Percentiles rank a stretch among this genome's conserved stretches.
These are phyloP conservation scores for Diplodia mutila DNA, from an alignment of 2,329 filamentous ascomycete species.

Conservation along the genomic window DNA sequence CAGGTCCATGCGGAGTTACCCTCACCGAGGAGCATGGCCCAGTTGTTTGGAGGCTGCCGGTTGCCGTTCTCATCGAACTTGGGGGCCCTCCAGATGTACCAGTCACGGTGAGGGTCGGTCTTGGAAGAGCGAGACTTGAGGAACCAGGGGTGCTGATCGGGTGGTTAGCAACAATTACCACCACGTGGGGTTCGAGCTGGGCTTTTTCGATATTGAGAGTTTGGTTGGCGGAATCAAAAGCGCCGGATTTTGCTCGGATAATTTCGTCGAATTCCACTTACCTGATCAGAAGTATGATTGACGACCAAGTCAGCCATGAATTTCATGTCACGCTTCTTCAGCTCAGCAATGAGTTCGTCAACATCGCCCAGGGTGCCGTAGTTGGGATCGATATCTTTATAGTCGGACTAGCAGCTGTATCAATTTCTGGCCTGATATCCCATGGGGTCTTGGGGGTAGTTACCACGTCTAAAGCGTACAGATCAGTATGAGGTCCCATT, in stretches of 20 bases:
- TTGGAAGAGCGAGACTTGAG: conserved; percentile 65
- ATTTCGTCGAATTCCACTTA: not conserved
- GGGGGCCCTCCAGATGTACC: conserved; percentile 70
- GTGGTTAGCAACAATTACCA: not conserved
- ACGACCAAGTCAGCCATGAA: conserved; percentile 76
- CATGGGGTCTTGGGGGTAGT: not conserved
- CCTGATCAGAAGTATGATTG: conserved; percentile 71
- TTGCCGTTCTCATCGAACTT: conserved; percentile 58
- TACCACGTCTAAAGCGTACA: conserved; percentile 1
- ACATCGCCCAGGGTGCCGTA: conserved; percentile 71
- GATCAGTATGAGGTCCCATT: not conserved
- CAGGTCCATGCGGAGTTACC: conserved; percentile 49
- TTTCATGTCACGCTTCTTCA: conserved; percentile 67
- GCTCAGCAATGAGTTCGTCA: conserved; percentile 62
- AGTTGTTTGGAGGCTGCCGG: conserved; percentile 63
- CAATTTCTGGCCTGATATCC: not conserved
- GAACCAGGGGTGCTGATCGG: conserved; percentile 69
- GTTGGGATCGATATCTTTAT: conserved; percentile 65
- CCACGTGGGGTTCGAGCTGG: not conserved
- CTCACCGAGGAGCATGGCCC: conserved; percentile 45
- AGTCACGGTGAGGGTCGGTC: conserved; percentile 67
- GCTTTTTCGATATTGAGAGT: not conserved
- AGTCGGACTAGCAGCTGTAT: conserved; percentile 52
- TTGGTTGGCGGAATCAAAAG: not conserved
- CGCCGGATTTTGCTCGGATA: not conserved